Conservation (phyloP, 1,284 basidiomycete species). For the Heterobasidion parviporum region DNA sequence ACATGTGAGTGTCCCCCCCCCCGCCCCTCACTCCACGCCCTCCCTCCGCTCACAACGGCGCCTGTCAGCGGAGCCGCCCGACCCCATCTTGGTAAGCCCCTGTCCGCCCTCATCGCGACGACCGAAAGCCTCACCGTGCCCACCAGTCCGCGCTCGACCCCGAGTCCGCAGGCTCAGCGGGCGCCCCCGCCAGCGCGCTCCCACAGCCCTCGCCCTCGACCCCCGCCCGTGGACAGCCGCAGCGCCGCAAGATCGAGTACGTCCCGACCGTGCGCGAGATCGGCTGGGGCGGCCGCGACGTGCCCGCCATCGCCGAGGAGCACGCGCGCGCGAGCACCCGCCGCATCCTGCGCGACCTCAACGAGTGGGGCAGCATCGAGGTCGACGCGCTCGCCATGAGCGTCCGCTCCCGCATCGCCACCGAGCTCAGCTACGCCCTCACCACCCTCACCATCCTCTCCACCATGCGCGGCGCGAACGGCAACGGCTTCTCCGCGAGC, state of each 20-base stretch:
- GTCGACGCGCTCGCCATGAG: slow-evolving; percentile 88
- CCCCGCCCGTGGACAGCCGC: slow-evolving; percentile 19
- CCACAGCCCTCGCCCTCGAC: slow-evolving; percentile 3
- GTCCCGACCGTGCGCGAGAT: slow-evolving; percentile 73
- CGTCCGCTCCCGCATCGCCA: slow-evolving; percentile 75
- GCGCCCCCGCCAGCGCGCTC: neutral
- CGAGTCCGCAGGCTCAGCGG: slow-evolving; percentile 4
- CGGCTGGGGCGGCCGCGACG: slow-evolving; percentile 81
- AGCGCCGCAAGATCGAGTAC: slow-evolving; percentile 87
- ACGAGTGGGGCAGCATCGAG: slow-evolving; percentile 82
- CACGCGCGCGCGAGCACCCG: slow-evolving; percentile 35
- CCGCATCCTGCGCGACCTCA: slow-evolving; percentile 58
- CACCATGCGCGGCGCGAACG: slow-evolving; percentile 56
- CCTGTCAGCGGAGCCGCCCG: slow-evolving; percentile 18
- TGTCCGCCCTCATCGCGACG: too few relatives aligned
- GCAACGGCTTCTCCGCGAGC: slow-evolving; percentile 65
- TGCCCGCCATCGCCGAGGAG: slow-evolving; percentile 64
- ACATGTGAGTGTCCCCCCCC: slow-evolving; percentile 38
- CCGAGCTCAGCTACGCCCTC: slow-evolving; percentile 85
- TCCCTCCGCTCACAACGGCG: slow-evolving; percentile 2
- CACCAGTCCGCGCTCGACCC: slow-evolving; percentile 10
- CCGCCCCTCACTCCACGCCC: slow-evolving; percentile 4
- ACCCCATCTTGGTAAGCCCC: slow-evolving; percentile 16
- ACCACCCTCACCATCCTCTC: slow-evolving; percentile 86
- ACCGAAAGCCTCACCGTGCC: neutral